Evolutionary conservation across 1,284 basidiomycete species (phyloP), one percentile per base, ranked within the genome.

Genomic region (Laetiporus sulphureus): DNA sequence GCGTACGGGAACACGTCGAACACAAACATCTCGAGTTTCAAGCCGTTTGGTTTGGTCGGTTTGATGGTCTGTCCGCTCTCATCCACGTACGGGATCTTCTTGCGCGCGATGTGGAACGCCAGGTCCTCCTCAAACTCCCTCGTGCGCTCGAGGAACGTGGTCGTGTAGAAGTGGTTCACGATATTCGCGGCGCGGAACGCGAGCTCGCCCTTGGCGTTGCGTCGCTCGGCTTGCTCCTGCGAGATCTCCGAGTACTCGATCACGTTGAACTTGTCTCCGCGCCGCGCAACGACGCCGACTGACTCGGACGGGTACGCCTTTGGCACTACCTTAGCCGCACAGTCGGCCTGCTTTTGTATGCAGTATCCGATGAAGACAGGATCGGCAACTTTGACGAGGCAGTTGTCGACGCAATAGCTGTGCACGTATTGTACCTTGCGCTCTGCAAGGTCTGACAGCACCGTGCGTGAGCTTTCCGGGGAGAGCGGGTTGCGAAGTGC

Each of bases 1-100:
- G 91, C 90, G 68, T 83, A 93, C 5, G 96, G 95, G 73, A 99
- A 98, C 37, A 99, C 96, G 66, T 99, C 95, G 58, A 99, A 99
- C 38, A 99, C 88, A 67, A 99, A 99, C 66, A 97, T 73, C 66
- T 99, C 96, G 51, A 99, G 79, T 69, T 99, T 99, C 90, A 99
- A 96, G 44, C 96, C 96, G 64, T 99, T 99, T n/a, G 92, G 90
- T 58, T 82, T 81, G 43, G 65, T 66, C 4, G 95, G 94, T 62
- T 93, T 95, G 61, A 92, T 64, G 2, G 60, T 36, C 46, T 72
- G 64, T 25, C 86, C 90, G 4, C 74, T 75, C 36, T 72, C 62
- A 59, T 91, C 81, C 50, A 95, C 69, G 52, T 86, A 78, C 13
- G 92, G 77, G 55, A 99, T 99, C 76, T 99, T 99, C 69, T 99